Base-by-base conservation (phyloP, 169 alveolate species). In the Eimeria brunetti region DNA sequence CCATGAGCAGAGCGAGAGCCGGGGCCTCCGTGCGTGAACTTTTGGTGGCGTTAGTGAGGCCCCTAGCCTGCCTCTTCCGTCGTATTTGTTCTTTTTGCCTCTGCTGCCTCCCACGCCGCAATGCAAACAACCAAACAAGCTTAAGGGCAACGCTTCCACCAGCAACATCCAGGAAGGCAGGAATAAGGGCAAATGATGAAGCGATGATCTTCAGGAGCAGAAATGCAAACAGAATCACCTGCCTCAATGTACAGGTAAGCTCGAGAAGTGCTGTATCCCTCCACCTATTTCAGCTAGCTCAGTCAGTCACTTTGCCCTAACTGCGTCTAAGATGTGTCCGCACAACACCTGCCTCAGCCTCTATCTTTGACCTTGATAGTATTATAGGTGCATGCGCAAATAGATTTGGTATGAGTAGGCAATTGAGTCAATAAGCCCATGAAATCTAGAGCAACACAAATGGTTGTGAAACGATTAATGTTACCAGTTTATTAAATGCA, bases 1-100 rank as follows among this genome's bases (percentile, higher is more conserved):
- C 92, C 64, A 86, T 58, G 92, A 38, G 81, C 92, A 86, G 73
- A 86, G 83, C 92, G 22, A 86, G 92, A 62, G 64, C 41, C 38
- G 16, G n/a, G n/a, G n/a, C 90, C 56, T 5, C 75, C 44, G 51
- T 56, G 51, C 73, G 67, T 58, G 33, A 4, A 38, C 33, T 83
- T 30, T 53, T 56, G 69, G 38, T 36, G 18, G 41, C 75, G 24
- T 22, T 83, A 36, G 49, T 78, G 30, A 44, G 69, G 67, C 46
- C n/a, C 46, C 33, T 12, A 73, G 56, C 22, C 6, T 9, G 83
- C 33, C 2, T 12, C 83, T 14, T 73, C 16, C 18, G 18, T 12
- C 33, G 83, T 20, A 4, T 38, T 33, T 78, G 88, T 30, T n/a
- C 38, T 20, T 49, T 49, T 30, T 78, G 64, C 49, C 88, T 78